Conservation (phyloP, 345 rosid genomes). For the Aquilaria malaccensis region DNA sequence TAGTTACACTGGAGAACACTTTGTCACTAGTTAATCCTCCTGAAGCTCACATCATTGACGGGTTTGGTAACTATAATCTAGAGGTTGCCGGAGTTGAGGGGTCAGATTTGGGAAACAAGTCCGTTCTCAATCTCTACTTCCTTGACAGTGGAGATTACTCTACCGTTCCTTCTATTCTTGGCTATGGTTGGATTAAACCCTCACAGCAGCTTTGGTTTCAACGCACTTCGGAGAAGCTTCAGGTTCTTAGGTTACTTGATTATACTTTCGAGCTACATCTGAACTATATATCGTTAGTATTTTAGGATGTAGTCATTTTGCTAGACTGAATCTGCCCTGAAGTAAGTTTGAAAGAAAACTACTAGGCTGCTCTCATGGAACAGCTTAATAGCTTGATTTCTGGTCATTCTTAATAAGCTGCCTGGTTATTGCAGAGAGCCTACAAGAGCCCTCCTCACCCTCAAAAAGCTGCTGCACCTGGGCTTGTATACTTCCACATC, state of each 20-base stretch:
- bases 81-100: conserved; percentile 67
- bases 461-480: conserved; percentile 66
- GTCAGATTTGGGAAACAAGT: conserved; percentile 60
- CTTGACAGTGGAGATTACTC: conserved; percentile 87
- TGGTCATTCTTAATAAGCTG: background rate
- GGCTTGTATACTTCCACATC: conserved; percentile 86
- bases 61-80: conserved; percentile 90
- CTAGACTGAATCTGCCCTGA: background rate
- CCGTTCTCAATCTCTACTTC: conserved; percentile 75
- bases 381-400: no score
- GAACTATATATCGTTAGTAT: background rate
- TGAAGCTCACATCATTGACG: conserved; percentile 47
- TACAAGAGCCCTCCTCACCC: conserved; percentile 48
- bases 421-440: conserved; percentile 35
- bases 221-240: conserved; percentile 59
- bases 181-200: conserved; percentile 85
- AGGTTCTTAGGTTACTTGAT: conserved; percentile 28
- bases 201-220: conserved; percentile 89
- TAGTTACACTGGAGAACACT: conserved; percentile 53
- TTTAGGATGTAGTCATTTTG: background rate
- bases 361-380: background rate
- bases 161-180: conserved; percentile 41
- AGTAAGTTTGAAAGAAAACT: background rate
- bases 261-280: background rate
- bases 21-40: conserved; percentile 66